Base-by-base conservation (phyloP, 192 early-diverging fungal genomes). In the Umbelopsis sp. region DNA sequence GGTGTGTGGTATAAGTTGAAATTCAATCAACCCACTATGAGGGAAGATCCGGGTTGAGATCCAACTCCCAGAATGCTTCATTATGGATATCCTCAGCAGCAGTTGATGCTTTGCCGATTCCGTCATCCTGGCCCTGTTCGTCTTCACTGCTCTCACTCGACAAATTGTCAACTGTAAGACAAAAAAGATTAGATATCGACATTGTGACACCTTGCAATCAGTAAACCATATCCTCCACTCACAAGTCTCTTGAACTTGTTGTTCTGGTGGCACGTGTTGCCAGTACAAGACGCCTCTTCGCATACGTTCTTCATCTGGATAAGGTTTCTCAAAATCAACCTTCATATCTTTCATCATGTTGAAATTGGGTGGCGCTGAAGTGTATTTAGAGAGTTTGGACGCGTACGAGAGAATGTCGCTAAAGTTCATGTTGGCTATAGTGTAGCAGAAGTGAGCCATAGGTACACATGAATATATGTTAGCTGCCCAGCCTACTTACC, bases 291-390 rank as follows among this genome's bases (percentile, higher is more conserved):
- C 68, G 16, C 85, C 82, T 26, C 79, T 70, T 12, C 85, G 78
- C 82, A 86, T 86, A 25, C 74, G 77, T 52, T 84, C 82, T 65
- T 86, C 85, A 44, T 83, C 80, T 25, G 85, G 85, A 47, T 86
- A 86, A 10, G 85, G 85, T 16, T 83, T 83, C 44, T 86, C 85
- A 44, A 81, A 81, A 17, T 80, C 77, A 24, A 80, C 76, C 52
- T 83, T 82, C 22, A 77, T 72, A 44, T 86, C 80, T n/a, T 49
- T 62, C 70, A 70, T 74, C 71, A 71, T 69, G 34, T 77, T 75
- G 50, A 86, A 86, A 26, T 86, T 86, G 31, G 85, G 82, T 41
- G 85, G 85, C 65, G 85, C 85, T 0, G 82, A 86, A 0, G 85
- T 84, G 34, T 84, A 86, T 51, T 82, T 77, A 5, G 82, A 81